Percentiles rank a stretch among this genome's conserved stretches.
phyloP scores from a whole-genome alignment of 2,329 filamentous ascomycete species.

The Aspergillus neotritici region DNA sequence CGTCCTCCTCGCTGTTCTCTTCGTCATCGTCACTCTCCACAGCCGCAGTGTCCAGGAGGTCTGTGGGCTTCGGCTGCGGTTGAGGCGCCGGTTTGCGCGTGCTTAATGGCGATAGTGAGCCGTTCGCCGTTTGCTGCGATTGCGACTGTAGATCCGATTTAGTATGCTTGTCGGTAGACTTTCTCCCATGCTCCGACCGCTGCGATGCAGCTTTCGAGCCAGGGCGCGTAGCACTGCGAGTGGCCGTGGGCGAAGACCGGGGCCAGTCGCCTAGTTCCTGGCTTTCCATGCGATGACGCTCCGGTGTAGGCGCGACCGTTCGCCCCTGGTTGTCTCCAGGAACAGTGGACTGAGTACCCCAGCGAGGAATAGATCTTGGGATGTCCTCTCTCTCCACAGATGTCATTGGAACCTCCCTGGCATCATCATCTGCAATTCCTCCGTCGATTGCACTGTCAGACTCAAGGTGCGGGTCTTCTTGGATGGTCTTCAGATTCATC shows the following conservation, averaged over 20 bases:
- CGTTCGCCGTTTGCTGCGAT: background rate
- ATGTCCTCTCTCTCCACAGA: slow-evolving; percentile 24
- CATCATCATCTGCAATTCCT: too few species aligned
- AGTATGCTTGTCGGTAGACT: background rate
- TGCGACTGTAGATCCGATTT: too few species aligned
- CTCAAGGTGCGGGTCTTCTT: slow-evolving; percentile 10
- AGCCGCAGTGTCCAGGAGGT: slow-evolving; percentile 1
- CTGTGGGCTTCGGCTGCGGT: background rate
- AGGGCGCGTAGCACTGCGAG: slow-evolving; percentile 1
- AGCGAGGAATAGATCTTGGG: slow-evolving; percentile 14
- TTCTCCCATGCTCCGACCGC: too few species aligned
- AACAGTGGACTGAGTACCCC: slow-evolving; percentile 1
- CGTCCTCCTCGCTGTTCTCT: slow-evolving; percentile 1
- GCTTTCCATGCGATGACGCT: slow-evolving; percentile 17
- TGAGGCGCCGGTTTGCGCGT: background rate
- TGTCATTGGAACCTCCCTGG: slow-evolving; percentile 20
- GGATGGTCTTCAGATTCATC: slow-evolving; percentile 15
- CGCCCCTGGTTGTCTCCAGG: slow-evolving; percentile 1
- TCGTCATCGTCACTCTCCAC: background rate
- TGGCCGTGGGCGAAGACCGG: slow-evolving; percentile 6
- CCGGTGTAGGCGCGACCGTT: slow-evolving; percentile 4
- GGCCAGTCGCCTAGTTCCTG: slow-evolving; percentile 25
- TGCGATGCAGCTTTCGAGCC: slow-evolving; percentile 5
- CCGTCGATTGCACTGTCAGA: background rate
- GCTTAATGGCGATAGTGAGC: background rate